Evolutionary conservation across 2,329 filamentous ascomycete species (phyloP), one percentile per base, ranked within the genome.

Genomic region (Colletotrichum musae): DNA sequence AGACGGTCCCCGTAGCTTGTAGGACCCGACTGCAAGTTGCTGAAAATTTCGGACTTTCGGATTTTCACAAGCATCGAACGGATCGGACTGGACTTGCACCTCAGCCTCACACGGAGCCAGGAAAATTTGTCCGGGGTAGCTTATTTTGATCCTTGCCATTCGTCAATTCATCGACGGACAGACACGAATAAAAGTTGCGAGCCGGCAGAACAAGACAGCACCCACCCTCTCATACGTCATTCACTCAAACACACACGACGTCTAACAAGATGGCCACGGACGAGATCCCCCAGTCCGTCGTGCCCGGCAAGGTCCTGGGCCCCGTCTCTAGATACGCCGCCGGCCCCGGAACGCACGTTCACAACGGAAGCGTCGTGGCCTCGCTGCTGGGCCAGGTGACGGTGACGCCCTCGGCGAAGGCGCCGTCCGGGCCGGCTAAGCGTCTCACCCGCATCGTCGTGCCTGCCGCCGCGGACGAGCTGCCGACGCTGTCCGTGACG

Each of bases 291-390:
- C 80, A 85, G 72, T 78, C 94, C 74, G 93, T 92, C 63, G 87
- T 97, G 56, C 96, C 96, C 12, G 96, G 96, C 78, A 93, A 96
- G 78, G 83, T 90, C 53, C 88, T 99, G 48, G 95, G 93, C 36
- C 82, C 91, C 18, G 81, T 86, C 18, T 84, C 87, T 64, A 88
- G 89, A 73, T 95, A 92, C 80, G 82, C 87, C 48, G 88, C 94
- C 32, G 95, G 95, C 15, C 85, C 93, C 12, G 96, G 95, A 73
- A 97, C 94, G 0, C 94, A 98, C 80, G 86, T 97, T 73, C 88
- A 94, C 81, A 86, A 92, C 72, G 86, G 89, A 71, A 88, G 91
- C 68, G 88, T 98, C 74, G 92, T 92, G 79, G 91, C 95, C 69
- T 97, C 95, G 21, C 90, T 98, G 71, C 88, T 94, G 58, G 95